Percentiles rank a stretch among this genome's conserved stretches.
phyloP scores from a whole-genome alignment of 129 eudicot genomes.

The Flaveria brownii region DNA sequence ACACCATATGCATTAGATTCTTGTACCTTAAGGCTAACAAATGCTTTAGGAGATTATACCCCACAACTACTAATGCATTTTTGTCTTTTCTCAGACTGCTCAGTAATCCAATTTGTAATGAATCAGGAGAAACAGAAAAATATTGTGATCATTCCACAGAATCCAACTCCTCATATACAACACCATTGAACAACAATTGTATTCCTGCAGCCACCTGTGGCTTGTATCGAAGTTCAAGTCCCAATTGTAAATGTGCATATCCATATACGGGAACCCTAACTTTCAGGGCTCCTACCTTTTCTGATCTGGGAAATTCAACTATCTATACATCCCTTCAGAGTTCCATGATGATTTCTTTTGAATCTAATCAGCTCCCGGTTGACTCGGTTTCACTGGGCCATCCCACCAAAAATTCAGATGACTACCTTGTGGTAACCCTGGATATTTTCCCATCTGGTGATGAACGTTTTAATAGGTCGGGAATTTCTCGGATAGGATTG shows the following conservation, averaged over 20 bases:
- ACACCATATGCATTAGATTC: neutral
- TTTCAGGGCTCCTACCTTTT: slow-evolving; percentile 79
- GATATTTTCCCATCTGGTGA: slow-evolving; percentile 63
- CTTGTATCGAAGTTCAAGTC: slow-evolving; percentile 48
- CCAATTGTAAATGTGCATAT: slow-evolving; percentile 68
- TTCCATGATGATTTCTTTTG: slow-evolving; percentile 40
- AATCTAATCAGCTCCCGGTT: slow-evolving; percentile 51
- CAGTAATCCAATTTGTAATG: slow-evolving; percentile 54
- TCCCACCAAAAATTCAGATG: slow-evolving; percentile 45
- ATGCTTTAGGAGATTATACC: neutral
- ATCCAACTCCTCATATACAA: slow-evolving; percentile 47
- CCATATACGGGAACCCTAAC: slow-evolving; percentile 67
- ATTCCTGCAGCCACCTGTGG: slow-evolving; percentile 41
- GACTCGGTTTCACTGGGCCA: slow-evolving; percentile 59
- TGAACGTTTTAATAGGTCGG: slow-evolving; percentile 63
- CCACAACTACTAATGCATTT: slow-evolving; percentile 1
- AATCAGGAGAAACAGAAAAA: slow-evolving; percentile 25
- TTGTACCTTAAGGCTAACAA: neutral
- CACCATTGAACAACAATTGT: slow-evolving; percentile 50
- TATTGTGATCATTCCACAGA: slow-evolving; percentile 47
- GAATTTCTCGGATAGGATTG: slow-evolving; percentile 50
- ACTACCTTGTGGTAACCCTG: slow-evolving; percentile 50
- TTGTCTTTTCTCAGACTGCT: slow-evolving; percentile 46
- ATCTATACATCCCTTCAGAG: slow-evolving; percentile 43
- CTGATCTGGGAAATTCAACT: slow-evolving; percentile 52